Base-by-base conservation (phyloP, 192 early-diverging fungal genomes). In the Mortierella alpina region DNA sequence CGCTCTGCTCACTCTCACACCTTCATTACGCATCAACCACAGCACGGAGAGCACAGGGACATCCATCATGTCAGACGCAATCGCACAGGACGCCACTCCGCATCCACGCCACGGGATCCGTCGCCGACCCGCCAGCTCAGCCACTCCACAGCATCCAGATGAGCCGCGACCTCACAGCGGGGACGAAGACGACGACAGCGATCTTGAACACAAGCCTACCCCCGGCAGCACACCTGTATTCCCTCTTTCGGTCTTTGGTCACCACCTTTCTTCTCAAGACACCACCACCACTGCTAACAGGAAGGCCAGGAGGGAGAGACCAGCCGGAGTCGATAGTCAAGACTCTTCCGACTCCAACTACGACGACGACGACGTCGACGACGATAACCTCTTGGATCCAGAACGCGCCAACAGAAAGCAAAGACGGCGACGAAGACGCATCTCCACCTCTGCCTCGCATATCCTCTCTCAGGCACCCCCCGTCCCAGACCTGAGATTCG, bases 401-500 rank as follows among this genome's bases (percentile, higher is more conserved):
- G 15, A 63, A 7, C 15, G 14, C 41, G 9, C 9, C 42, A 31
- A 31, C 31, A 31, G 31, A 31, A 50, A 17, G 7, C 45, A 50
- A 15, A 39, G 65, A 12, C 23, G 64, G 39, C 57, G 66, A 63
- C 22, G 51, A 57, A 53, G 68, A 65, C 75, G 75, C 10, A 48
- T 80, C 20, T 66, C 76, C 10, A 50, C 57, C 6, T 80, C 76
- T 1, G 76, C 76, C 10, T 72, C 76, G 0, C 76, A 80, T 61
- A 44, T 80, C 20, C 59, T 80, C 14, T 65, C 76, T 7, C 70
- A 72, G 47, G 70, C 76, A 14, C 76, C 76, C 5, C 17, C 76
- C 0, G 59, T 80, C 31, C 76, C 76, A 1, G 76, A 80, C 47
- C 10, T 80, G 64, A 61, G 76, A 51, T 80, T 80, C 60, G 76